Conservation (phyloP, 1,284 basidiomycete genomes). For the Cerrena zonata region DNA sequence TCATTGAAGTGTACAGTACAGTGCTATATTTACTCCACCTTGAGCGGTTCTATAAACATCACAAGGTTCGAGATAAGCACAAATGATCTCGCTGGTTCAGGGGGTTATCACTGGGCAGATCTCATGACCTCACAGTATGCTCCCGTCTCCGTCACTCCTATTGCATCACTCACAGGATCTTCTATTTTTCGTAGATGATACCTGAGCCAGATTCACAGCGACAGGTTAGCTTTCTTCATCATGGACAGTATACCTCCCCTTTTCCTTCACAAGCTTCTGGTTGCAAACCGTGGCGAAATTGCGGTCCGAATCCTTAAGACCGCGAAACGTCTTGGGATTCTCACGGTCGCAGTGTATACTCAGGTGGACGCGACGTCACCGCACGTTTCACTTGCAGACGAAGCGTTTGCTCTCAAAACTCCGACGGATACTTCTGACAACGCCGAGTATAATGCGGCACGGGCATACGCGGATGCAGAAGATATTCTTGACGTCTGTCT, state of each 20-base stretch:
- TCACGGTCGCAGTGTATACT: slow-evolving; percentile 51
- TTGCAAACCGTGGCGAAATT: slow-evolving; percentile 49
- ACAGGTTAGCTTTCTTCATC: too few relatives aligned
- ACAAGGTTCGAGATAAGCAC: too few relatives aligned
- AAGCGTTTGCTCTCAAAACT: slow-evolving; percentile 33
- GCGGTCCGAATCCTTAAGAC: slow-evolving; percentile 54
- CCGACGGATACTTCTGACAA: not conserved
- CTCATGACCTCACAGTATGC: too few relatives aligned
- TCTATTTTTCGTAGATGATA: too few relatives aligned
- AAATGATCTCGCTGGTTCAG: too few relatives aligned
- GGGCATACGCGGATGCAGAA: slow-evolving; percentile 39
- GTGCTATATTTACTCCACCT: too few relatives aligned
- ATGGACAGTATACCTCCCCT: not conserved
- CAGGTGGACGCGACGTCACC: slow-evolving; percentile 47
- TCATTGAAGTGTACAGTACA: too few relatives aligned
- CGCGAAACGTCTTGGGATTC: slow-evolving; percentile 41
- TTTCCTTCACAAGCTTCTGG: slow-evolving; percentile 33
- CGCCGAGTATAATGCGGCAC: slow-evolving; percentile 16
- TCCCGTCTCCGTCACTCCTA: too few relatives aligned
- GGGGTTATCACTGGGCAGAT: too few relatives aligned
- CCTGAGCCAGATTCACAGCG: too few relatives aligned
- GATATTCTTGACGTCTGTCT: slow-evolving; percentile 42
- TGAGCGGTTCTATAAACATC: too few relatives aligned
- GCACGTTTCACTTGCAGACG: slow-evolving; percentile 49
- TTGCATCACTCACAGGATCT: too few relatives aligned